Evolutionary conservation across 441 rosid genomes (phyloP).

Genomic region (Rhodomyrtus psidioides): DNA sequence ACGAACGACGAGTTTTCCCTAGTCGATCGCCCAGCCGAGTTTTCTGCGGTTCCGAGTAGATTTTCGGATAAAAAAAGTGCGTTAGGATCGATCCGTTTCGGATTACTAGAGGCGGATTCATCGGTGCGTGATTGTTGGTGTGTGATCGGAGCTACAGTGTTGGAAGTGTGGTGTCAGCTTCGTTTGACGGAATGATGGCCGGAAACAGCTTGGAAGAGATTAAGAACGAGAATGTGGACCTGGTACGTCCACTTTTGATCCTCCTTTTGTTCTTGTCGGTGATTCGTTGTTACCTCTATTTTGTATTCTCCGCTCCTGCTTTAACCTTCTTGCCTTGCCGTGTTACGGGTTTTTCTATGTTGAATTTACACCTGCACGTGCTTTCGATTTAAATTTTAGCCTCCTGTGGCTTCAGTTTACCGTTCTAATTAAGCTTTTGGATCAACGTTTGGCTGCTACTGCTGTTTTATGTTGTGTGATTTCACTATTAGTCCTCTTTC

Average conservation of each 20-base stretch:
- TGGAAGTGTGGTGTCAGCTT: background rate
- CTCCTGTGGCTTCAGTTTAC: background rate
- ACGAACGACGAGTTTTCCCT: background rate
- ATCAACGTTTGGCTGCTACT: background rate
- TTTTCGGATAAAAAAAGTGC: background rate
- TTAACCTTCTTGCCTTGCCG: background rate
- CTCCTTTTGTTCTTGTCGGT: background rate
- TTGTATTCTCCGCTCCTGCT: background rate
- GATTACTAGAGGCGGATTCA: background rate
- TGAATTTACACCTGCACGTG: background rate
- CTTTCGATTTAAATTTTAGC: background rate
- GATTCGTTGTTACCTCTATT: background rate
- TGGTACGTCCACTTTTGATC: constrained; percentile 18
- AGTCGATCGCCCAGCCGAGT: too few species aligned
- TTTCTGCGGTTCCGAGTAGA: background rate
- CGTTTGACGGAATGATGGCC: background rate
- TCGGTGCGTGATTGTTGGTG: background rate
- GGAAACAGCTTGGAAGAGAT: constrained; percentile 56
- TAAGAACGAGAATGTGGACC: constrained; percentile 54
- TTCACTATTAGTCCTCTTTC: background rate
- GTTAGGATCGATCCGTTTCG: background rate
- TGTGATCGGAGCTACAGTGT: background rate
- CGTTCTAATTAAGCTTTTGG: background rate
- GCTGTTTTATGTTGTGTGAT: background rate
- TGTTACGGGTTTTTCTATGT: background rate